phyloP scores from a whole-genome alignment of 495 filamentous ascomycete genomes.

The Podospora anserina region DNA sequence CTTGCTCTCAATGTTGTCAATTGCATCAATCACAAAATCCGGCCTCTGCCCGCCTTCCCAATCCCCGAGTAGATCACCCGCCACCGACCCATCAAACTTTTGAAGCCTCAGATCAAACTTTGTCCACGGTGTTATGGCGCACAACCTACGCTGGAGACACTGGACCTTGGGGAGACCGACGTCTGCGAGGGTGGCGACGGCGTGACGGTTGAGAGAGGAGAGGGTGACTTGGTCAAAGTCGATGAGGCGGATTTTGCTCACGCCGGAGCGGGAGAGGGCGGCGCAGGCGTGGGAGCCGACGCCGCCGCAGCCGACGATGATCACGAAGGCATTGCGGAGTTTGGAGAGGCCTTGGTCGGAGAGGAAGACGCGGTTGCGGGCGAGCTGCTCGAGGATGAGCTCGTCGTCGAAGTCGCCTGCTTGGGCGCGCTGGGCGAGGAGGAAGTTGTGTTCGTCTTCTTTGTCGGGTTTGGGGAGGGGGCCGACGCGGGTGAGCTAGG shows the following conservation, averaged over 20 bases:
- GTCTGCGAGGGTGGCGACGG: constrained; percentile 87
- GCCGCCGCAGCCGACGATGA: constrained; percentile 90
- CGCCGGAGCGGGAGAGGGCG: constrained; percentile 84
- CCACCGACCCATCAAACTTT: constrained; percentile 61
- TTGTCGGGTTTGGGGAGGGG: constrained; percentile 52
- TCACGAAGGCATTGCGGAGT: constrained; percentile 76
- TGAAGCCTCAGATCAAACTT: constrained; percentile 83
- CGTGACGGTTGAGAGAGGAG: constrained; percentile 89
- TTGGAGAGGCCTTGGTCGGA: constrained; percentile 72
- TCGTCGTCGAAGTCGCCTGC: constrained; percentile 92
- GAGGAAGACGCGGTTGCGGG: constrained; percentile 91
- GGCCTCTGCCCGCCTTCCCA: constrained; percentile 67
- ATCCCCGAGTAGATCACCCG: constrained; percentile 56
- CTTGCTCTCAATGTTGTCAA: constrained; percentile 97
- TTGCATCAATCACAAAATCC: constrained; percentile 91
- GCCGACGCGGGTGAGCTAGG: constrained; percentile 74
- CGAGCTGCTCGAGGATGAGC: constrained; percentile 91
- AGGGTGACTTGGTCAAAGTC: constrained; percentile 98
- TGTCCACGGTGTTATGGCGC: constrained; percentile 88
- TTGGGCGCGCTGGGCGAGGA: constrained; percentile 75
- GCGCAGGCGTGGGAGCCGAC: constrained; percentile 90
- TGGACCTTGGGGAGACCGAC: constrained; percentile 94
- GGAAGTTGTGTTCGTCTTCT: constrained; percentile 74
- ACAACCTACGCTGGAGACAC: constrained; percentile 69
- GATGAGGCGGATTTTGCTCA: constrained; percentile 79